Conservation (phyloP, 306 rosid genomes). For the Arachis stenosperma region DNA sequence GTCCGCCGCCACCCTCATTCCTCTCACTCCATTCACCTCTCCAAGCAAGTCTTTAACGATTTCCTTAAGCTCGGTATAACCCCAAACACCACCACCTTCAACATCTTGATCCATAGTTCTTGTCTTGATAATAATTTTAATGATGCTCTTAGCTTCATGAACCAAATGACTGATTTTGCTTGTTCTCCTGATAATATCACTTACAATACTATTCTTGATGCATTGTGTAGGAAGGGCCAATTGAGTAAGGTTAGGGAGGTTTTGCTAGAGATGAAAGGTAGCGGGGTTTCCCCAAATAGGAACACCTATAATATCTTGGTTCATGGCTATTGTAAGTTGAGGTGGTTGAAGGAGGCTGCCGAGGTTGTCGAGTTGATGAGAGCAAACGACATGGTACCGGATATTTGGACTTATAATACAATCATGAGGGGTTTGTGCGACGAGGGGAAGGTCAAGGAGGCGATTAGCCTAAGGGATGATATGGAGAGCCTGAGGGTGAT, state of each 20-base stretch:
- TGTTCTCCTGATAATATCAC: conserved; percentile 74
- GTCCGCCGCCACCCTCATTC: conserved; percentile 53
- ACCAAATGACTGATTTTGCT: conserved; percentile 56
- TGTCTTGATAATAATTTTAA: conserved; percentile 57
- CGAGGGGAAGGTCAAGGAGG: conserved; percentile 75
- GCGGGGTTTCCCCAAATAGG: conserved; percentile 61
- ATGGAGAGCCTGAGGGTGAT: conserved; percentile 66
- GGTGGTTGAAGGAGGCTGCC: conserved; percentile 74
- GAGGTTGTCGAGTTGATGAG: conserved; percentile 74
- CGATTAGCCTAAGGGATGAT: conserved; percentile 64
- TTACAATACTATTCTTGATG: conserved; percentile 72
- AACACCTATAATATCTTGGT: conserved; percentile 74
- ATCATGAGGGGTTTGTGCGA: conserved; percentile 68
- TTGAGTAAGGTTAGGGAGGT: conserved; percentile 61
- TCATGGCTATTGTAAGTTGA: conserved; percentile 79
- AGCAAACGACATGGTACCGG: conserved; percentile 50
- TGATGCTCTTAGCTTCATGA: conserved; percentile 52
- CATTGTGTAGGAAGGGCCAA: conserved; percentile 62
- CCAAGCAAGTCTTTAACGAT: conserved; percentile 50
- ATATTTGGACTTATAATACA: conserved; percentile 84
- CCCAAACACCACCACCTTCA: conserved; percentile 56
- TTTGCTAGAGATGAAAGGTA: conserved; percentile 64
- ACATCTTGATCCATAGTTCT: conserved; percentile 66
- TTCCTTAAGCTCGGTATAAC: conserved; percentile 52
- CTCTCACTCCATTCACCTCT: conserved; percentile 46